phyloP scores from a whole-genome alignment of 495 filamentous ascomycete species.

The Podospora conica region DNA sequence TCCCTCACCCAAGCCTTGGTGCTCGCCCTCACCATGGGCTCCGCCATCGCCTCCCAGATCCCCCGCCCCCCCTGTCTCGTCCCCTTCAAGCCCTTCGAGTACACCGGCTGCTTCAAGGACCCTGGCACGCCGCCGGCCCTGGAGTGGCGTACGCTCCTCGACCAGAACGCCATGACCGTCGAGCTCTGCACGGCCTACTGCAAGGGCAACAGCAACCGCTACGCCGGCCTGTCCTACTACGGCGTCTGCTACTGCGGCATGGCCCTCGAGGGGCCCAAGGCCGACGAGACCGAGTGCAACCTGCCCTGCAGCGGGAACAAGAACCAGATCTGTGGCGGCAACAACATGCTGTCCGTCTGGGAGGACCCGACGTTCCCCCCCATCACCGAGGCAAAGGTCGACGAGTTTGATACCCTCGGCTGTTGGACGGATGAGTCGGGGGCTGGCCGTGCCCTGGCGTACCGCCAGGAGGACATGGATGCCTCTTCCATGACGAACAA shows the following conservation, averaged over 20 bases:
- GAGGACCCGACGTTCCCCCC: constrained; percentile 48
- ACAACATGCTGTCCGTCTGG: constrained; percentile 42
- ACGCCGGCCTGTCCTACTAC: constrained; percentile 51
- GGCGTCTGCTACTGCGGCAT: constrained; percentile 49
- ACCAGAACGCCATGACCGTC: constrained; percentile 41
- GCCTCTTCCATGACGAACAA: constrained; percentile 35
- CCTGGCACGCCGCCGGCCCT: constrained; percentile 31
- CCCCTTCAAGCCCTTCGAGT: constrained; percentile 44
- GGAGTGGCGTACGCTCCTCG: constrained; percentile 32
- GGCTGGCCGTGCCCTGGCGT: constrained; percentile 44
- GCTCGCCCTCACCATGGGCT: constrained; percentile 28
- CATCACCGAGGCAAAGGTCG: constrained; percentile 31
- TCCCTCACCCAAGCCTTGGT: constrained; percentile 24
- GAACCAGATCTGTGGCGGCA: constrained; percentile 42
- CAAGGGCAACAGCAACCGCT: constrained; percentile 51
- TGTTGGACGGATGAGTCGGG: constrained; percentile 50
- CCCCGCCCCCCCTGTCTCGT: constrained; percentile 36
- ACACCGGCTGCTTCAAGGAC: constrained; percentile 48
- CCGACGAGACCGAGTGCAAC: constrained; percentile 36
- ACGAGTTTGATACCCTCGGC: constrained; percentile 46
- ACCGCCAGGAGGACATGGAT: constrained; percentile 39
- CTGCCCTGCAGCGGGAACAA: constrained; percentile 44
- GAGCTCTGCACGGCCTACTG: constrained; percentile 48
- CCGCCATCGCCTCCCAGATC: constrained; percentile 31
- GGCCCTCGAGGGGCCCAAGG: constrained; percentile 32